Percentiles rank a stretch among this genome's conserved stretches.
Conservation (phyloP, 768 basidiomycete species). For the Antrodiella citrinella region DNA sequence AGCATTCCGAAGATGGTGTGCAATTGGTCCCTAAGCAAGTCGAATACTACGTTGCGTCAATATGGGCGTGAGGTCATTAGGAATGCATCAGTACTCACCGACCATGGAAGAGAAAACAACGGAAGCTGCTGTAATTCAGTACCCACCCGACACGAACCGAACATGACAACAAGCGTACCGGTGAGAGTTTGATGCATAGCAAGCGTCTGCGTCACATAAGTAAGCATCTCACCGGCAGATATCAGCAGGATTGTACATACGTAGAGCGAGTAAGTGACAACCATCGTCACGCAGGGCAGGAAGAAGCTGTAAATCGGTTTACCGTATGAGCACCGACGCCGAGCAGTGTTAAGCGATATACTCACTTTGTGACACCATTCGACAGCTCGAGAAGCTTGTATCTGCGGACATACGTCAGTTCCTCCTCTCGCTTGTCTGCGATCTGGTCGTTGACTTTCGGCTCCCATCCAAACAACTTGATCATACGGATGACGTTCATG, state of each 20-base stretch:
- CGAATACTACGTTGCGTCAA: conserved; percentile 11
- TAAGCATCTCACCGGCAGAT: neutral
- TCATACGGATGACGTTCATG: conserved; percentile 27
- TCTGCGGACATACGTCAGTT: conserved; percentile 46
- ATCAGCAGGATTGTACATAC: conserved; percentile 23
- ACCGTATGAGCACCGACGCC: neutral
- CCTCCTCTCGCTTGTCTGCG: conserved; percentile 48
- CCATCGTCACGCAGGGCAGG: conserved; percentile 56
- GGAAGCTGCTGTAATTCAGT: conserved; percentile 2
- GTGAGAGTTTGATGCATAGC: conserved; percentile 29
- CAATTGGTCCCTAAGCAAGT: conserved; percentile 13
- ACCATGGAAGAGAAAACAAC: conserved; percentile 13
- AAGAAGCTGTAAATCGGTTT: conserved; percentile 41
- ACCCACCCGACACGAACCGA: no score
- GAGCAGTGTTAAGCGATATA: conserved; percentile 2
- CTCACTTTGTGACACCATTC: conserved; percentile 35
- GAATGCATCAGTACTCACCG: neutral
- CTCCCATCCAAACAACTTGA: conserved; percentile 38
- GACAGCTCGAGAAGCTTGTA: conserved; percentile 42
- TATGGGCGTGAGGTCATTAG: no score
- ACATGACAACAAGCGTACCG: conserved; percentile 1
- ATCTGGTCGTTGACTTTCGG: conserved; percentile 43
- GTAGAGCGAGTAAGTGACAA: conserved; percentile 53
- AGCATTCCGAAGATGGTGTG: conserved; percentile 18
- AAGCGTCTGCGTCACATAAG: conserved; percentile 18